These are phyloP conservation scores for Aspergillus caelatus DNA, from an alignment of 2,329 filamentous ascomycete species.

Conservation along the genomic window DNA sequence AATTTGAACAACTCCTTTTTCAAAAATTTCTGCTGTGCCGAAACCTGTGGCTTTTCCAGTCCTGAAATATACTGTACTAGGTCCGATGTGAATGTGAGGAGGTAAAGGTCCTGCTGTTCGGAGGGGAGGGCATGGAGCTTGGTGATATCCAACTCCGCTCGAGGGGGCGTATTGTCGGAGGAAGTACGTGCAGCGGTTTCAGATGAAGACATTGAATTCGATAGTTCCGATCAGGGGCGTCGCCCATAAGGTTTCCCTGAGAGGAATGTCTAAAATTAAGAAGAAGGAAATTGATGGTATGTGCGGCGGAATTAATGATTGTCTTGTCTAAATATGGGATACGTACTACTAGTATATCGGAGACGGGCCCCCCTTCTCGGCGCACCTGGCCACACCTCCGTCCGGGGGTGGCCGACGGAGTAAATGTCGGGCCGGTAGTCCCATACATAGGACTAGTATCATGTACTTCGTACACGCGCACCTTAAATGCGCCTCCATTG, in stretches of 20 bases:
- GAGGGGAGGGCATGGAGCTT: constrained; percentile 87
- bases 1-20: constrained; percentile 96
- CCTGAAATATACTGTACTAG: constrained; percentile 74
- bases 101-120: constrained; percentile 94
- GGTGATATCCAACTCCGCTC: constrained; percentile 75
- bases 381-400: constrained; percentile 24
- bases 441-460: constrained; percentile 15
- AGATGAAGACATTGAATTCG: constrained; percentile 43
- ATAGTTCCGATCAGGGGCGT: constrained; percentile 12
- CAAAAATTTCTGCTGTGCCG: constrained; percentile 84
- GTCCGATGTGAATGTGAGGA: constrained; percentile 84
- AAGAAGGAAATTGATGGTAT: constrained; percentile 5
- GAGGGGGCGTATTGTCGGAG: constrained; percentile 37
- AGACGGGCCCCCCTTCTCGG: constrained; percentile 18
- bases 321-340: constrained; percentile 1
- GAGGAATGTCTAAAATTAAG: constrained; percentile 4
- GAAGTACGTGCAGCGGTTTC: constrained; percentile 35
- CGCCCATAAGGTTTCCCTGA: constrained; percentile 16
- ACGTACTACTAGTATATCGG: background rate
- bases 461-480: background rate
- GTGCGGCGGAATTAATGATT: background rate
- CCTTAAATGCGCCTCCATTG: background rate
- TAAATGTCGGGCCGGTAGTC: constrained; percentile 33
- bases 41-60: constrained; percentile 77
- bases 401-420: constrained; percentile 32